A percentile compares a stretch with the other conserved stretches of the same genome.
Conservation (phyloP, 2,329 filamentous ascomycete species). For the Alternaria solani region DNA sequence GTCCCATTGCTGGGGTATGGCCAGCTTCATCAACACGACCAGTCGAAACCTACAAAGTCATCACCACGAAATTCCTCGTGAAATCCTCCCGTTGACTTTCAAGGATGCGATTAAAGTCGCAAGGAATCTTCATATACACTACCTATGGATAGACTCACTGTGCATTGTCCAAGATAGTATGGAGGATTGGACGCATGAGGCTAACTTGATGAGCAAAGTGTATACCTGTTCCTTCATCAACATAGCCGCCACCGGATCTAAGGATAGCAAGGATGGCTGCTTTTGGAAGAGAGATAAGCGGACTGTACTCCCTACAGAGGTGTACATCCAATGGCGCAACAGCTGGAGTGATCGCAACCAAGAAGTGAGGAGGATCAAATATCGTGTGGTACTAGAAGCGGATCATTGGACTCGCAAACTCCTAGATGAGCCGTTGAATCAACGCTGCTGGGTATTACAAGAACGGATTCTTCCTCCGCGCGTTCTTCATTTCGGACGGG, state of each 20-base stretch:
- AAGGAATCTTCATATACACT: not conserved
- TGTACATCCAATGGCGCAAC: not conserved
- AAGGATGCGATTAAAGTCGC: not conserved
- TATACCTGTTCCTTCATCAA: constrained; percentile 6
- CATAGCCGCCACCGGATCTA: constrained; percentile 5
- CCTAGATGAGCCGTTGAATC: constrained; percentile 7
- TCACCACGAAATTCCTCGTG: not conserved
- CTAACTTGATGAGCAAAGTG: not conserved
- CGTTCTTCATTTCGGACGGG: constrained; percentile 23
- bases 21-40: not conserved
- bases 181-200: not conserved
- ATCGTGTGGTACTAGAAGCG: not conserved
- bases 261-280: not conserved
- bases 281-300: constrained; percentile 1
- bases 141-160: constrained; percentile 8
- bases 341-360: not conserved
- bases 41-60: fast-evolving
- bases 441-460: constrained; percentile 15
- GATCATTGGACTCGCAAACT: constrained; percentile 1
- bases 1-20: constrained; percentile 1
- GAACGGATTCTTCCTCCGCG: constrained; percentile 29
- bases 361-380: not conserved
- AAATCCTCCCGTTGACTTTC: not conserved
- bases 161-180: constrained; percentile 4
- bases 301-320: not conserved